Evolutionary conservation across 495 filamentous ascomycete species (phyloP).

Genomic region (Alectoria sarmentosa): DNA sequence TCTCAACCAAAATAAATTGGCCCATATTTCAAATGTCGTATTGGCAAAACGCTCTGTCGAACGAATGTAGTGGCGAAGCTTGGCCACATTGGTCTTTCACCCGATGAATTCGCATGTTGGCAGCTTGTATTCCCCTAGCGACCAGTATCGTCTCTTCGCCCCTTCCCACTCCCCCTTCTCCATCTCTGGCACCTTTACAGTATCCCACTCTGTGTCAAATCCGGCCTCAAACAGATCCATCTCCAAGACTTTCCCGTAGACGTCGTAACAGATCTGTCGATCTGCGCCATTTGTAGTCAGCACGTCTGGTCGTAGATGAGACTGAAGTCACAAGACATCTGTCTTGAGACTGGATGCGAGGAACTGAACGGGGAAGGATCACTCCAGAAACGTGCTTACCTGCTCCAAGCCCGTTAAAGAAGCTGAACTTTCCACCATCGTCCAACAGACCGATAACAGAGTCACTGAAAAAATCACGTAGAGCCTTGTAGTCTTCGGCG

Average conservation of each 20-base stretch:
- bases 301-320: background rate
- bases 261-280: constrained; percentile 40
- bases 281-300: background rate
- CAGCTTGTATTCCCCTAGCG: constrained; percentile 64
- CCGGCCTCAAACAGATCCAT: constrained; percentile 89
- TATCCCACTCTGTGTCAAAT: constrained; percentile 81
- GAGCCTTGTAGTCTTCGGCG: constrained; percentile 80
- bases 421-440: constrained; percentile 64
- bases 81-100: background rate
- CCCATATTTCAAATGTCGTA: background rate
- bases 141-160: constrained; percentile 82
- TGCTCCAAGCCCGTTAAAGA: constrained; percentile 94
- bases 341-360: background rate
- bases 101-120: constrained; percentile 38
- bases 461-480: constrained; percentile 84
- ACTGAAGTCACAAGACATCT: background rate
- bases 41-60: background rate
- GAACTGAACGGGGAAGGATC: background rate
- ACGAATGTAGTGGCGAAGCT: background rate
- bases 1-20: background rate
- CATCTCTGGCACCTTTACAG: constrained; percentile 58
- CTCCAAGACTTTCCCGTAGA: constrained; percentile 88
- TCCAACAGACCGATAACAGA: constrained; percentile 68
- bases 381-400: constrained; percentile 29
- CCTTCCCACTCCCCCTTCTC: constrained; percentile 70